Base-by-base conservation (phyloP, 768 basidiomycete genomes). In the Collybia nuda region DNA sequence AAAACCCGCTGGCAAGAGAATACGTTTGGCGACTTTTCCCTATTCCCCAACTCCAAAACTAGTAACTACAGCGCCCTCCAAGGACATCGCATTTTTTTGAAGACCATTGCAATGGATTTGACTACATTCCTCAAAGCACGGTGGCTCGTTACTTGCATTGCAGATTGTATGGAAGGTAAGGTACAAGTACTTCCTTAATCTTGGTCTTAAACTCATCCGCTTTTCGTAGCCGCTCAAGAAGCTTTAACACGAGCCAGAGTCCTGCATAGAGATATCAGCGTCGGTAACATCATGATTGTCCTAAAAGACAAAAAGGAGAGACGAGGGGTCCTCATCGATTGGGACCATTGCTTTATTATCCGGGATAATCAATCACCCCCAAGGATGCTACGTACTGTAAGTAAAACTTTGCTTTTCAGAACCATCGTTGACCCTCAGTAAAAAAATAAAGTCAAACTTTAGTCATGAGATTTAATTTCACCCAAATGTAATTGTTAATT, bases 251-350 rank as follows among this genome's bases (percentile, higher is more conserved):
- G 35, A 6, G 44, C 44, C 36, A 19, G 17, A 17, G 44, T 45
- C 18, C 44, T 44, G 18, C 40, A 41, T 21, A 12, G 40, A 17
- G 40, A 50, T 17, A 50, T 50, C 1, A 51, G 50, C 19, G 43
- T 19, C 3, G 50, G 50, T 23, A 51, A 45, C 14, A 51, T 51
- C 26, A 26, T 51, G 22, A 51, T 51, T 9, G 22, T 23, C 12
- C 7, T 32, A 11, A 9, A 14, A 32, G 32, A 32, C 12, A 9
- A 14, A 5, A 32, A 9, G 2, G 32, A 32, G 32, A 11, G 12
- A 32, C 23, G 37, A 17, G 58, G 44, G 18, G 19, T 44, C 22
- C 14, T 44, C 29, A 32, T 44, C 8, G 44, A 44, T 22, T 44
- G 44, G 29, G 44, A 44, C n/a, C 26, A 32, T 22, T 44, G 44